Percentiles rank a stretch among this genome's conserved stretches.
These are phyloP conservation scores for Fraxinus xanthoxyloides DNA, from an alignment of 305 asterid genomes.

Conservation along the genomic window DNA sequence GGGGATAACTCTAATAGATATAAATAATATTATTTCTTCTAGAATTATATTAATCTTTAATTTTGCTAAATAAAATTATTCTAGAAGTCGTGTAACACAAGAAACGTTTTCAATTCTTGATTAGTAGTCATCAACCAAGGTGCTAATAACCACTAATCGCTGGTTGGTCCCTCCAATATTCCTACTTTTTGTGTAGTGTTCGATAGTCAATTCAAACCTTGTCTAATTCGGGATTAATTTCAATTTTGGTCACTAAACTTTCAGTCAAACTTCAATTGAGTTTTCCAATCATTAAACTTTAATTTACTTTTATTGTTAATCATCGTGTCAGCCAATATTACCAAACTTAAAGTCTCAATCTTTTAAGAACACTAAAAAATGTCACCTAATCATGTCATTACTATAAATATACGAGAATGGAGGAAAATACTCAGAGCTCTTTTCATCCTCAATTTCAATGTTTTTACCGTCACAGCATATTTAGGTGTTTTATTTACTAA, in stretches of 20 bases:
- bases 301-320: not conserved
- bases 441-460: not conserved
- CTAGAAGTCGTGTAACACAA: not conserved
- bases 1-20: not conserved
- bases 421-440: not conserved
- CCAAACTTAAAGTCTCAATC: not conserved
- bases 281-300: not conserved
- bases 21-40: too few species aligned
- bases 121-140: not conserved
- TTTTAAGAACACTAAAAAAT: not conserved
- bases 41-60: too few species aligned
- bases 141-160: not conserved
- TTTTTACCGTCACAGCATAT: not conserved
- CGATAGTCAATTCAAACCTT: not conserved
- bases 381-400: not conserved
- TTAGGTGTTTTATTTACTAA: not conserved
- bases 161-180: not conserved
- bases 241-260: not conserved
- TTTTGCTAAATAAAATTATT: too few species aligned
- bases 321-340: not conserved
- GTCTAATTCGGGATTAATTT: not conserved
- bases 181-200: not conserved
- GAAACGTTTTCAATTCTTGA: not conserved
- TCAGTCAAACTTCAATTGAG: not conserved
- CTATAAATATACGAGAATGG: not conserved